phyloP scores from a whole-genome alignment of 208 protist genomes.

The Leptomonas pyrrhocoris region DNA sequence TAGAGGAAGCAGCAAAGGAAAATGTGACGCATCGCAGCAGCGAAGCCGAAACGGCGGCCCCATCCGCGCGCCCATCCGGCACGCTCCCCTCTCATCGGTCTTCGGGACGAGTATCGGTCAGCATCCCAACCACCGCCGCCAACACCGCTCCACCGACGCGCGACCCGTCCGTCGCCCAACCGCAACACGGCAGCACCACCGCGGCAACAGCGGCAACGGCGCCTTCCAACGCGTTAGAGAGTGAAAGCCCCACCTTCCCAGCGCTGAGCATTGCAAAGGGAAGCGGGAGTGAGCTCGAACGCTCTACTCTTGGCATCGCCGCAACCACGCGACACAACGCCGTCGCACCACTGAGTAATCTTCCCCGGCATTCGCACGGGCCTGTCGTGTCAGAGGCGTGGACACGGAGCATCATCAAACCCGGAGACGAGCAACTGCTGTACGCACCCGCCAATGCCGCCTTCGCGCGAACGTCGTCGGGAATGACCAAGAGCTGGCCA shows the following conservation, averaged over 20 bases:
- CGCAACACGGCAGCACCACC: not conserved
- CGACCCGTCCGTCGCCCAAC: constrained; percentile 15
- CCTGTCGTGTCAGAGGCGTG: constrained; percentile 80
- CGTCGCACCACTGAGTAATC: not conserved
- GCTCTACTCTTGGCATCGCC: not conserved
- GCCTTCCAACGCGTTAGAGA: not conserved
- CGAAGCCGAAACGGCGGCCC: not conserved
- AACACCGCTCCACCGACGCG: constrained; percentile 13
- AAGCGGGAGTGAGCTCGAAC: constrained; percentile 9
- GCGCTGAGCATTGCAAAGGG: constrained; percentile 18
- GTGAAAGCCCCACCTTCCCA: constrained; percentile 11
- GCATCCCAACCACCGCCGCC: constrained; percentile 4
- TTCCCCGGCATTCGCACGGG: constrained; percentile 17
- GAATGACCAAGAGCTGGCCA: constrained; percentile 13
- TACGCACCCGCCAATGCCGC: constrained; percentile 35
- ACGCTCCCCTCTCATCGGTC: constrained; percentile 6
- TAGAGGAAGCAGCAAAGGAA: constrained; percentile 3
- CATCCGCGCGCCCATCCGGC: not conserved
- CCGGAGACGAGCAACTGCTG: constrained; percentile 73
- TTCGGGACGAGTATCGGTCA: constrained; percentile 7
- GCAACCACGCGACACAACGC: not conserved
- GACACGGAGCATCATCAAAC: constrained; percentile 75
- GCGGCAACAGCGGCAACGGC: not conserved
- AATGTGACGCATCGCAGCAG: constrained; percentile 18
- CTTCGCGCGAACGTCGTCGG: constrained; percentile 16